Percentiles rank a stretch among this genome's conserved stretches.
Conservation (phyloP, 2,329 filamentous ascomycete species). For the Hymenoscyphus repandus region DNA sequence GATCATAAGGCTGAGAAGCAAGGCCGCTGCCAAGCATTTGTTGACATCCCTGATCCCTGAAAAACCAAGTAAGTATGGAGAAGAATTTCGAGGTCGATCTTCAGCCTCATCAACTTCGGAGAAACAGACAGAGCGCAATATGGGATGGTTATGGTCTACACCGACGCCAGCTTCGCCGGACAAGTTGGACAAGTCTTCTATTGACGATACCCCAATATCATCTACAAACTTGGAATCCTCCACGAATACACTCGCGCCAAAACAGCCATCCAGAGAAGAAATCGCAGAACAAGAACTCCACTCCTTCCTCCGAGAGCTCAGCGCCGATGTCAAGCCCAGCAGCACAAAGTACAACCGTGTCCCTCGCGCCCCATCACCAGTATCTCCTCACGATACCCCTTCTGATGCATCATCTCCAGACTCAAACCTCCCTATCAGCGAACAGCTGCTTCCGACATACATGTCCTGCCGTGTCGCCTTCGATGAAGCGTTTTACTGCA, state of each 20-base stretch:
- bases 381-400: conserved; percentile 18
- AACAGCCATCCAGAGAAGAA: conserved; percentile 25
- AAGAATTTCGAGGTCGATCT: neutral
- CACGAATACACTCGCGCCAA: conserved; percentile 1
- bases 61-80: neutral
- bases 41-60: neutral
- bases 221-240: neutral
- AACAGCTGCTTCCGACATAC: conserved; percentile 68
- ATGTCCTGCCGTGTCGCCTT: conserved; percentile 91
- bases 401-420: conserved; percentile 13
- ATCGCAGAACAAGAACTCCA: conserved; percentile 31
- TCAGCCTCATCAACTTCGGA: conserved; percentile 10
- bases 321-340: conserved; percentile 20
- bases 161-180: conserved; percentile 8
- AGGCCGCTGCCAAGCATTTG: neutral
- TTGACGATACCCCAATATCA: conserved; percentile 12
- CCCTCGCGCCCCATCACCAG: conserved; percentile 7
- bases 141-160: conserved; percentile 57
- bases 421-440: conserved; percentile 42
- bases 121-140: conserved; percentile 16
- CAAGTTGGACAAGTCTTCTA: neutral
- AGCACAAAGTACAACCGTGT: conserved; percentile 27
- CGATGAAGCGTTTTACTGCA: conserved; percentile 91
- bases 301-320: conserved; percentile 32
- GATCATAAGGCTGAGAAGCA: conserved; percentile 15